Evolutionary conservation across 129 eudicot genomes (phyloP), one percentile per base, ranked within the genome.

Genomic region (Dittrichia graveolens): DNA sequence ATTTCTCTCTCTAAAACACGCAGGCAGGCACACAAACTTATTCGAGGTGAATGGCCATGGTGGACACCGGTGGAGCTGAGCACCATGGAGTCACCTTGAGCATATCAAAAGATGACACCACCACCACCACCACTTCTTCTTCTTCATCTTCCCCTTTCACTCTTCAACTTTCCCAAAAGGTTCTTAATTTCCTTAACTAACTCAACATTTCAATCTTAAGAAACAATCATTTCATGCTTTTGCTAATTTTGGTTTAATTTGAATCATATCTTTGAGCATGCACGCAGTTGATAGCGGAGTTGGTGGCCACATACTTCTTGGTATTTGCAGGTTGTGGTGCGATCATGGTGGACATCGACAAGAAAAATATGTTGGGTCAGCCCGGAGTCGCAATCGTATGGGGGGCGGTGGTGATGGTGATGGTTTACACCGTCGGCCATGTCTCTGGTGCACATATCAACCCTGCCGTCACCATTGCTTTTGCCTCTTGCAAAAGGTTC

Each of bases 381-480:
- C 86, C 92, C 0, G 98, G 96, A 12, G 48, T 94, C 37, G 80
- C 98, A 13, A 81, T 87, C 6, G 95, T 85, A 10, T 93, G 95
- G 95, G 98, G 98, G 24, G 78, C 89, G 24, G 96, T 78, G 12
- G 92, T 93, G 54, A 89, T 89, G 98, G 96, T 92, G 44, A 79
- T 92, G 91, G 78, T 92, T 69, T 92, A 89, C 81, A 38, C 91
- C 1, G 89, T 89, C 14, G 98, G 98, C 6, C 98, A 92, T 74
- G 86, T 92, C 56, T 92, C 96, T 13, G 98, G 96, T 49, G 98
- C 96, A 12, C 98, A 92, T 80, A 83, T 89, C 34, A 89, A 92
- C 77, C 98, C 98, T 24, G 96, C 98, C 2, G 93, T 92, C 18
- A 89, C 98, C 65, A 83, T 92, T 75, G 98, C 96, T 56, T 87